Evolutionary conservation across 192 early-diverging fungal species (phyloP).

Genomic region (Podila minutissima): DNA sequence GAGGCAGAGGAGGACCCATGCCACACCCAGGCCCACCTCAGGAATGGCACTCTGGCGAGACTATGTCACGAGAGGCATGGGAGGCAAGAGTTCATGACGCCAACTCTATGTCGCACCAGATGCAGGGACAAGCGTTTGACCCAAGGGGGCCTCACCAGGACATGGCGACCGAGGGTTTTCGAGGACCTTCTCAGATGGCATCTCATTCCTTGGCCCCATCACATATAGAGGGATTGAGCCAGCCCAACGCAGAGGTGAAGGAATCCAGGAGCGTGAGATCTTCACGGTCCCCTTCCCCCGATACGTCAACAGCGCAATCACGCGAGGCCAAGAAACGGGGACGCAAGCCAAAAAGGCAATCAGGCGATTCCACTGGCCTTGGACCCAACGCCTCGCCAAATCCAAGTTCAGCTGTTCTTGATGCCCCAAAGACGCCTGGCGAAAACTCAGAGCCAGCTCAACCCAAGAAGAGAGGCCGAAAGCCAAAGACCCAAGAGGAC

Average conservation of each 20-base stretch:
- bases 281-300: neutral
- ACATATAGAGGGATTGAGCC: neutral
- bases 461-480: conserved; percentile 6
- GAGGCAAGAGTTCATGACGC: neutral
- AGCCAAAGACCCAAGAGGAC: conserved; percentile 12
- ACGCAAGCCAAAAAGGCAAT: neutral
- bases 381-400: neutral
- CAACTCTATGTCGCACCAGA: neutral
- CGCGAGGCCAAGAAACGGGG: neutral
- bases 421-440: neutral
- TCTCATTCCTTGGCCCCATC: neutral
- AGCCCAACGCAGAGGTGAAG: neutral
- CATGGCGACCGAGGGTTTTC: neutral
- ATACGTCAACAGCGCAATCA: neutral
- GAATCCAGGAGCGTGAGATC: neutral
- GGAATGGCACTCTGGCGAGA: neutral
- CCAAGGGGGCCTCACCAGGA: neutral
- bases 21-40: neutral
- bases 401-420: neutral
- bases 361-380: neutral
- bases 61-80: neutral
- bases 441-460: neutral
- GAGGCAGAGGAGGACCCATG: neutral
- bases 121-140: neutral
- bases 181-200: neutral